phyloP scores from a whole-genome alignment of 2,329 filamentous ascomycete genomes.

The Cordyceps javanica region DNA sequence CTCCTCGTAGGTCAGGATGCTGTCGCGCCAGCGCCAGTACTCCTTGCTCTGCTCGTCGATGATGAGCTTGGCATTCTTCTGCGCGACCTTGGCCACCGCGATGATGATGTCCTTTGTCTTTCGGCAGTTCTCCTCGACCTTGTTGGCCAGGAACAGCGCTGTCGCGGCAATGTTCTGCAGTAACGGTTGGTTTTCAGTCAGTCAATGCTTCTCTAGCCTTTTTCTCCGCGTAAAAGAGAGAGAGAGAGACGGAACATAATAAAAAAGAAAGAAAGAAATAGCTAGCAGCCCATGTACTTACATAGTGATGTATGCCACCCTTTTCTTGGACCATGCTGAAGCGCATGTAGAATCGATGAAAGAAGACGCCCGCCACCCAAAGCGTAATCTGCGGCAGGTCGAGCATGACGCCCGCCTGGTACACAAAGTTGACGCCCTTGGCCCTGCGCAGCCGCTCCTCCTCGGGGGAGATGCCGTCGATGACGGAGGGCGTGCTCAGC shows the following conservation, averaged over 20 bases:
- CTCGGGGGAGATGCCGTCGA: constrained; percentile 70
- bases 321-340: constrained; percentile 71
- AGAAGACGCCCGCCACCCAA: constrained; percentile 87
- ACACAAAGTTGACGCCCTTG: constrained; percentile 95
- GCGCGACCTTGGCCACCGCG: constrained; percentile 86
- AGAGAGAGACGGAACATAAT: no score
- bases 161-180: constrained; percentile 76
- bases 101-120: constrained; percentile 95
- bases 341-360: constrained; percentile 94
- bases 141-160: constrained; percentile 87
- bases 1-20: constrained; percentile 87
- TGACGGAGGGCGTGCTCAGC: constrained; percentile 71
- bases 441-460: constrained; percentile 76
- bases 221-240: no score
- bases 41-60: constrained; percentile 98
- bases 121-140: constrained; percentile 93
- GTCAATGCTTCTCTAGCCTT: no score
- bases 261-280: no score
- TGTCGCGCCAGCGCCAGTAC: constrained; percentile 96
- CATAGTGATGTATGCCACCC: constrained; percentile 81
- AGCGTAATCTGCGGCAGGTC: constrained; percentile 89
- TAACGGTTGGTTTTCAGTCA: not conserved
- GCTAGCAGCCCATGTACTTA: no score
- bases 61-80: constrained; percentile 84
- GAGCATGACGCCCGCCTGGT: constrained; percentile 86